Evolutionary conservation across 305 asterid genomes (phyloP).

Genomic region (Stenogyne calaminthoides): DNA sequence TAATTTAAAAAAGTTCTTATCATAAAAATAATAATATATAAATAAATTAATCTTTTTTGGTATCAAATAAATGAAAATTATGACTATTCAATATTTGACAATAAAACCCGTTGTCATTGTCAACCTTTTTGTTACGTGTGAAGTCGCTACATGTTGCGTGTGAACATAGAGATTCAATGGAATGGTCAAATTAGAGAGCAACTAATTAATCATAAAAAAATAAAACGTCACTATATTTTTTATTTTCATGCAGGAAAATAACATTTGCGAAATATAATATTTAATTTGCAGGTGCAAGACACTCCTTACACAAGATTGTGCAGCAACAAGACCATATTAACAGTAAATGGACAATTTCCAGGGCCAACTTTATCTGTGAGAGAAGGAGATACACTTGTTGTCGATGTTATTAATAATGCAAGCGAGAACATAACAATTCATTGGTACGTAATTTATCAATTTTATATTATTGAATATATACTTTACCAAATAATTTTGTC

Average conservation of each 20-base stretch:
- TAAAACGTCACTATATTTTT: neutral
- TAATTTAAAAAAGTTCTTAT: too few relatives aligned
- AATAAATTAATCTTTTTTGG: too few relatives aligned
- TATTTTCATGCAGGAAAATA: neutral
- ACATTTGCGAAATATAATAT: neutral
- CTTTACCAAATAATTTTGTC: neutral
- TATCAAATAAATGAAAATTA: neutral
- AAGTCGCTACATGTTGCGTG: neutral
- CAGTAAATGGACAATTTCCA: slow-evolving; percentile 63
- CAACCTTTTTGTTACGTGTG: neutral
- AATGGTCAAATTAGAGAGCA: neutral
- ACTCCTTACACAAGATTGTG: slow-evolving; percentile 46
- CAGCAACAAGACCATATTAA: slow-evolving; percentile 47
- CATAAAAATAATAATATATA: too few relatives aligned
- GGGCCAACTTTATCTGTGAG: slow-evolving; percentile 56
- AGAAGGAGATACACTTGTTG: slow-evolving; percentile 52
- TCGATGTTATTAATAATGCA: slow-evolving; percentile 52
- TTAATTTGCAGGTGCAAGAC: slow-evolving; percentile 44
- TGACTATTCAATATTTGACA: neutral
- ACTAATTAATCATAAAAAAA: neutral
- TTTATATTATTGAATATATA: neutral
- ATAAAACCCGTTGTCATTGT: neutral
- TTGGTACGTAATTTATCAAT: slow-evolving; percentile 40
- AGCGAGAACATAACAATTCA: slow-evolving; percentile 55
- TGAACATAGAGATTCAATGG: neutral